Evolutionary conservation across 2,329 filamentous ascomycete species (phyloP).

Genomic region (Calonectria pteridis): DNA sequence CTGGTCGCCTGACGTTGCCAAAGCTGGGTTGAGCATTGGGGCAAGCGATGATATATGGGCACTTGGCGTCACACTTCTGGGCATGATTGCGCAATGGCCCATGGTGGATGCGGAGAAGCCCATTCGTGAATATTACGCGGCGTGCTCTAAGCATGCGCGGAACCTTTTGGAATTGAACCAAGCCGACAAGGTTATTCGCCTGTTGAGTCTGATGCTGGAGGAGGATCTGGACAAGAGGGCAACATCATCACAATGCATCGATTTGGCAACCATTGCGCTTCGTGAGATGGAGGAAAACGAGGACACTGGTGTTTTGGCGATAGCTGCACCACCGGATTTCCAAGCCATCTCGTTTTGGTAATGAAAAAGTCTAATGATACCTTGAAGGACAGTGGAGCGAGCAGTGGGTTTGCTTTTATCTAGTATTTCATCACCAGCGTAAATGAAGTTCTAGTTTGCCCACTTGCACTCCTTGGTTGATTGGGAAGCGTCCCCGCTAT

Average conservation of each 20-base stretch:
- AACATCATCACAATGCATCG: conserved; percentile 37
- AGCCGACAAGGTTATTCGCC: conserved; percentile 35
- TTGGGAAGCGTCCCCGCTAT: neutral
- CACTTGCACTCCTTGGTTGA: neutral
- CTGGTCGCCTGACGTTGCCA: conserved; percentile 48
- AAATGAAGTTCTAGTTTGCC: neutral
- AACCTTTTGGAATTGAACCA: conserved; percentile 42
- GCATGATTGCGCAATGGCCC: conserved; percentile 48
- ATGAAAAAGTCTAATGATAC: neutral
- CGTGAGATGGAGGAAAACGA: neutral
- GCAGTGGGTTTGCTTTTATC: neutral
- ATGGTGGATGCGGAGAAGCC: conserved; percentile 29
- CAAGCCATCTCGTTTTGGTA: conserved; percentile 47
- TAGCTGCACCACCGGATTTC: conserved; percentile 43
- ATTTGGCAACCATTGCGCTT: neutral
- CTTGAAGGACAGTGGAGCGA: neutral
- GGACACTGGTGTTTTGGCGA: conserved; percentile 24
- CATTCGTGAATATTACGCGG: conserved; percentile 37
- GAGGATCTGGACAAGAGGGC: conserved; percentile 36
- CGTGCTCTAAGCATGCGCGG: conserved; percentile 41
- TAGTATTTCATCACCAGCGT: neutral
- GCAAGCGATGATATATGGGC: conserved; percentile 51
- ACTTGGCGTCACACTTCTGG: conserved; percentile 47
- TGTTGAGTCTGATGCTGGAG: conserved; percentile 39
- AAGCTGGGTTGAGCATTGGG: conserved; percentile 33